Evolutionary conservation across 2,329 filamentous ascomycete species (phyloP), one percentile per base, ranked within the genome.

Genomic region (Coniochaeta sp.): DNA sequence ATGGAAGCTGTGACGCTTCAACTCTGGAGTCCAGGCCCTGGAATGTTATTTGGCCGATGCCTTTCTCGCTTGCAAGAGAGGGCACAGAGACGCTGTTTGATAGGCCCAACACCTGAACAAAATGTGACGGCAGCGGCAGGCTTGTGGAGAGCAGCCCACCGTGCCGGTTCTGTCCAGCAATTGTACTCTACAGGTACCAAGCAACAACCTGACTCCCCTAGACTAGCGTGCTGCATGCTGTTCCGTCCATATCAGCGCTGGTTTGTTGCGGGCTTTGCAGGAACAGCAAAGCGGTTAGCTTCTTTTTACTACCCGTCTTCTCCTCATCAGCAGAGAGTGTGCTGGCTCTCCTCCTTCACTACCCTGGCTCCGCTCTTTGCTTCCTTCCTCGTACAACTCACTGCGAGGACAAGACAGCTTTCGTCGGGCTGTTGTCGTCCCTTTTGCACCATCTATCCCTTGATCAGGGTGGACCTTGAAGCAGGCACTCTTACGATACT

Each of bases 161-260:
- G 47, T 17, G 5, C 47, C 47, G 47, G 47, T 52, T 52, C 47
- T 28, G 47, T 22, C 19, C 26, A 52, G 34, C 12, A 36, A 12
- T 36, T 36, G 12, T 36, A 7, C 8, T 11, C 5, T 36, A 36
- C 3, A 36, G 34, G 34, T 33, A 33, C 31, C 31, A 6, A 6
- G 6, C 36, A 4, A 14, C 36, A 38, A n/a, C 6, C 16, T n/a
- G 24, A 8, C 43, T 47, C 43, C 22, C n/a, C 19, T 24, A 52
- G n/a, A 52, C 47, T 52, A 52, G 47, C 47, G 47, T 52, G 24
- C 47, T 52, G 47, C 47, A 52, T 47, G 43, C 43, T 47, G 43
- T 47, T 47, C 19, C 43, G 43, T 24, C 43, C n/a, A 24, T 47
- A 47, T 24, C 40, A 44, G 40, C 11, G 40, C 17, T 44, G 40